Percentiles rank a stretch among this genome's conserved stretches.
phyloP scores from a whole-genome alignment of 768 basidiomycete genomes.

The Polyporus arcularius region DNA sequence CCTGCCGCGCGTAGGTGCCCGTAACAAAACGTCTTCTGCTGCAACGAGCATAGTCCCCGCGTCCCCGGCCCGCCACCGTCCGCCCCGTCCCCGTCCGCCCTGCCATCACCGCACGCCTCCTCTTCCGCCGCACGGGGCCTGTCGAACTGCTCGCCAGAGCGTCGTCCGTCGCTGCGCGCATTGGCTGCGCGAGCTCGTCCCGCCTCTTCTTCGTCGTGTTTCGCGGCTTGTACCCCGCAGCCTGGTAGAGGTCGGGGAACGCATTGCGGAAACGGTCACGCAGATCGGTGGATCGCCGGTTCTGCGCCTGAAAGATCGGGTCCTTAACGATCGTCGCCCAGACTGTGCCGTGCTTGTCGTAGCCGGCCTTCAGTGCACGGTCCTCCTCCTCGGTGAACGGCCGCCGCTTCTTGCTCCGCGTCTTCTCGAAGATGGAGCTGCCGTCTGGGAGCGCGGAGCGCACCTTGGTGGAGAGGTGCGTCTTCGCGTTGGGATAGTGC shows the following conservation, averaged over 20 bases:
- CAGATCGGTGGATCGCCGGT: slow-evolving; percentile 80
- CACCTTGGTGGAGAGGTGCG: slow-evolving; percentile 80
- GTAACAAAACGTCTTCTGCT: too few species aligned
- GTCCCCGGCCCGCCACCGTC: too few species aligned
- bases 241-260: slow-evolving; percentile 83
- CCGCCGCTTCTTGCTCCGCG: slow-evolving; percentile 79
- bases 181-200: slow-evolving; percentile 29
- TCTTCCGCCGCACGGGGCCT: slow-evolving; percentile 63
- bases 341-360: slow-evolving; percentile 85
- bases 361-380: slow-evolving; percentile 79
- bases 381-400: slow-evolving; percentile 89
- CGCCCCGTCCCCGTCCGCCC: too few species aligned
- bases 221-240: slow-evolving; percentile 86
- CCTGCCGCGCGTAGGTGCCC: too few species aligned
- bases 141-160: slow-evolving; percentile 46
- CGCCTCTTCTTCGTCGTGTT: slow-evolving; percentile 60
- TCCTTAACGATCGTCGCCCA: slow-evolving; percentile 92
- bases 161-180: slow-evolving; percentile 70
- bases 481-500: slow-evolving; percentile 89
- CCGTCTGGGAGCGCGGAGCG: slow-evolving; percentile 84
- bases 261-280: slow-evolving; percentile 87
- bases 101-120: slow-evolving; percentile 52
- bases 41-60: too few species aligned
- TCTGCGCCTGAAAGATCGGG: slow-evolving; percentile 81
- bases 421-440: slow-evolving; percentile 83